These are phyloP conservation scores for Fusarium oligoseptatum DNA, from an alignment of 2,329 filamentous ascomycete species.

Conservation along the genomic window DNA sequence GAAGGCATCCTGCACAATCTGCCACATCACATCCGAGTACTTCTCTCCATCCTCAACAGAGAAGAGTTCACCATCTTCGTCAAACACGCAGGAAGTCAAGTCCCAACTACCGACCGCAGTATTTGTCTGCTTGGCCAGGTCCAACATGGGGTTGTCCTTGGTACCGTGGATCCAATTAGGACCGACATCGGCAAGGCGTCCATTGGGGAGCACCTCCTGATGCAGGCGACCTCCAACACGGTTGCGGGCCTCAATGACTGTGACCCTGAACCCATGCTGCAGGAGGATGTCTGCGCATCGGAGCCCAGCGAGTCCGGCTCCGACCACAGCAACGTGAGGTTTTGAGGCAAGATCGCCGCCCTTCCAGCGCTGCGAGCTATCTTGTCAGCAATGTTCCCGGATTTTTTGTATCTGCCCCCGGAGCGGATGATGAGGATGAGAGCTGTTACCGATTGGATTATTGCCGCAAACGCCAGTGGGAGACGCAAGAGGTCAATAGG, in stretches of 20 bases:
- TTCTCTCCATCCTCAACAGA: constrained; percentile 59
- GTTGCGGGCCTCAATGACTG: constrained; percentile 76
- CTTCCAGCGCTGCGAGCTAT: constrained; percentile 39
- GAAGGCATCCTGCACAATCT: constrained; percentile 76
- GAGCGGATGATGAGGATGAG: constrained; percentile 18
- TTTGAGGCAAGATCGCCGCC: constrained; percentile 39
- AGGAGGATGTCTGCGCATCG: constrained; percentile 77
- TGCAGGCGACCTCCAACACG: constrained; percentile 75
- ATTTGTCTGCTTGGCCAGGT: constrained; percentile 72
- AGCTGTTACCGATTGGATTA: neutral
- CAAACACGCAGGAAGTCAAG: constrained; percentile 66
- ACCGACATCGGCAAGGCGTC: constrained; percentile 68
- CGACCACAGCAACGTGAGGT: constrained; percentile 75
- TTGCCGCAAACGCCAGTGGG: neutral
- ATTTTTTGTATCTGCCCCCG: constrained; percentile 28
- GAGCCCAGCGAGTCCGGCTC: constrained; percentile 78
- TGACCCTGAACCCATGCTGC: constrained; percentile 74
- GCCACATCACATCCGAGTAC: constrained; percentile 72
- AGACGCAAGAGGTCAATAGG: constrained; percentile 9
- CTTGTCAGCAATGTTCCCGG: constrained; percentile 37
- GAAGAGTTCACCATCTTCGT: constrained; percentile 68
- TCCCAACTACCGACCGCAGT: constrained; percentile 65
- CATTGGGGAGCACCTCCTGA: constrained; percentile 63
- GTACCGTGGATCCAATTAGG: constrained; percentile 88
- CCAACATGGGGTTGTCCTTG: constrained; percentile 76